These are phyloP conservation scores for Flaveria linearis DNA, from an alignment of 129 eudicot genomes.

Conservation along the genomic window DNA sequence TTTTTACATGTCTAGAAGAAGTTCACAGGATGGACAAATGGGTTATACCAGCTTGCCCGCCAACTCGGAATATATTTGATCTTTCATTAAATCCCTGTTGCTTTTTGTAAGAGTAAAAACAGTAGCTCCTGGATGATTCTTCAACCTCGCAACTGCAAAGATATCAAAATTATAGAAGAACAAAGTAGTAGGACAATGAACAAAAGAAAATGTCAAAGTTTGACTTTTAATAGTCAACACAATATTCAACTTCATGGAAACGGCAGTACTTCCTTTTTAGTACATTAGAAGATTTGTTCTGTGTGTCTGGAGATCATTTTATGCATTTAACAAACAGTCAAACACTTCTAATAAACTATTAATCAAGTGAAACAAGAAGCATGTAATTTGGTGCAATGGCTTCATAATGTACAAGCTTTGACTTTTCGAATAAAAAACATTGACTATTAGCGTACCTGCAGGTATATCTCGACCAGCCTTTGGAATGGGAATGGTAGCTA, in stretches of 20 bases:
- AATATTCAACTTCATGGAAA: slow-evolving; percentile 9
- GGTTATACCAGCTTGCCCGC: slow-evolving; percentile 32
- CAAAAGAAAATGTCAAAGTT: neutral
- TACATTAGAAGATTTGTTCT: neutral
- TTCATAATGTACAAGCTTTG: slow-evolving; percentile 18
- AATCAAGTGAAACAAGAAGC: neutral
- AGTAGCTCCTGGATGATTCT: slow-evolving; percentile 69
- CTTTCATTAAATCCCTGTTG: slow-evolving; percentile 70
- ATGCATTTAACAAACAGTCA: neutral
- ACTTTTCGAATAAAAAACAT: neutral
- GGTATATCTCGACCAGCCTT: slow-evolving; percentile 85
- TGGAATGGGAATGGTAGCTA: slow-evolving; percentile 79
- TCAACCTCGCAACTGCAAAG: slow-evolving; percentile 79
- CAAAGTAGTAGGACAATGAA: neutral
- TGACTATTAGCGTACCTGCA: slow-evolving; percentile 54
- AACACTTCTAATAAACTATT: neutral
- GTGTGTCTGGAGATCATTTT: neutral
- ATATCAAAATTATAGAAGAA: neutral
- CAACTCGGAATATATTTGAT: slow-evolving; percentile 51
- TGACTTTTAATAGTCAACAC: slow-evolving; percentile 14
- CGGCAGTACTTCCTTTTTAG: neutral
- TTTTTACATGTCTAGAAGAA: neutral
- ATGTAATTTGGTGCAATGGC: slow-evolving; percentile 4
- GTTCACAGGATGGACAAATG: neutral
- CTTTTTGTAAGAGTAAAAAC: slow-evolving; percentile 54